These are phyloP conservation scores for Trypanosoma platydactyli DNA, from an alignment of 208 protist genomes.

Conservation along the genomic window DNA sequence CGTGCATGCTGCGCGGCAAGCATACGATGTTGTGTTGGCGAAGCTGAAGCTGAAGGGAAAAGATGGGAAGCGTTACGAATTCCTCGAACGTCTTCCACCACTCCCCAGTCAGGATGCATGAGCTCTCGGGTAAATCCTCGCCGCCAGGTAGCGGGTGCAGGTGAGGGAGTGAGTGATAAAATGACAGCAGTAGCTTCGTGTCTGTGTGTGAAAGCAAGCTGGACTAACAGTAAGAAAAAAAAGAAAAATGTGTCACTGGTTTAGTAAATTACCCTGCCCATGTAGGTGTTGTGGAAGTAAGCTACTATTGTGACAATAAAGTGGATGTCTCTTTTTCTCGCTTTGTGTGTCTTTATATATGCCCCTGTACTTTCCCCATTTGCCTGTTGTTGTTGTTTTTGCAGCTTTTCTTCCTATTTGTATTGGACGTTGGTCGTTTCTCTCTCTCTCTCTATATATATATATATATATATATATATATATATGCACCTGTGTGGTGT, in stretches of 20 bases:
- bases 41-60: constrained; percentile 27
- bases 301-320: too few species aligned
- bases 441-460: too few species aligned
- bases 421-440: neutral
- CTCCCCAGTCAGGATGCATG: neutral
- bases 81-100: constrained; percentile 38
- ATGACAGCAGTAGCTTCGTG: too few species aligned
- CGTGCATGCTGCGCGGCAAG: constrained; percentile 37
- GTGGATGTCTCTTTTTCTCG: neutral
- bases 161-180: constrained; percentile 10
- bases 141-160: too few species aligned
- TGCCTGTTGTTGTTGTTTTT: too few species aligned
- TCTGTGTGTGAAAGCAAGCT: too few species aligned
- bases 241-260: too few species aligned
- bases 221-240: too few species aligned
- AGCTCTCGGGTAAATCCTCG: neutral
- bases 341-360: constrained; percentile 9
- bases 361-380: too few species aligned
- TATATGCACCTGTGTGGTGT: constrained; percentile 1
- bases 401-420: neutral
- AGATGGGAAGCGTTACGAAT: constrained; percentile 18
- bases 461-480: constrained; percentile 15
- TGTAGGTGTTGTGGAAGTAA: too few species aligned
- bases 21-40: constrained; percentile 42
- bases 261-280: too few species aligned